Percentiles rank a stretch among this genome's conserved stretches.
Conservation (phyloP, 2,329 filamentous ascomycete genomes). For the Xylariomycetidae sp. region DNA sequence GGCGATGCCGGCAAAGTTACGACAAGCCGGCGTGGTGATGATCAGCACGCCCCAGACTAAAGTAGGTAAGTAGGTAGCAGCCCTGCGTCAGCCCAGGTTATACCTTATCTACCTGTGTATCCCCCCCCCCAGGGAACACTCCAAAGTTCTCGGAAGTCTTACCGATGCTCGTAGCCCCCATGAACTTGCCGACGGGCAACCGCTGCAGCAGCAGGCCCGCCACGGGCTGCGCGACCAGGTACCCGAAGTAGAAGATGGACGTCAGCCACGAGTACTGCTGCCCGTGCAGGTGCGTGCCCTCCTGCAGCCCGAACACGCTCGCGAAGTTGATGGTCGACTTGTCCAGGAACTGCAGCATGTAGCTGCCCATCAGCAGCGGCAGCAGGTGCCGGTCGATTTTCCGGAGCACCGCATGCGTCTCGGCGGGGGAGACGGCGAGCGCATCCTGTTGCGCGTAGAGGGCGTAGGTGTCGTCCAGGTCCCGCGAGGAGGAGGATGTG, state of each 20-base stretch:
- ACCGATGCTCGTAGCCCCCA: conserved; percentile 17
- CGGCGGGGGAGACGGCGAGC: conserved; percentile 17
- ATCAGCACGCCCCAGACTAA: conserved; percentile 23
- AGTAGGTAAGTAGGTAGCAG: neutral
- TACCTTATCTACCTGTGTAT: no score
- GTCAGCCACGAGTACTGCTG: conserved; percentile 47
- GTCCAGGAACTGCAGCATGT: conserved; percentile 29
- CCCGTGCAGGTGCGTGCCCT: conserved; percentile 40
- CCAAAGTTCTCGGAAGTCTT: neutral
- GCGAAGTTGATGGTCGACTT: conserved; percentile 44
- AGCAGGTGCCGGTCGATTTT: conserved; percentile 26
- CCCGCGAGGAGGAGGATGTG: conserved; percentile 16
- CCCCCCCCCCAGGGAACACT: conserved; percentile 1
- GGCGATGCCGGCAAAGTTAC: conserved; percentile 20
- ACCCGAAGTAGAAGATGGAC: conserved; percentile 25
- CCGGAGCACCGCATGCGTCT: conserved; percentile 23
- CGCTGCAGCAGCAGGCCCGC: conserved; percentile 22
- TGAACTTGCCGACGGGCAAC: conserved; percentile 20
- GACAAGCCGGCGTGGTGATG: conserved; percentile 22
- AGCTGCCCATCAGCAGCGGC: conserved; percentile 27
- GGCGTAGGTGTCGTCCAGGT: conserved; percentile 29
- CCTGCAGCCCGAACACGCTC: conserved; percentile 41
- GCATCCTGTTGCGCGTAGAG: conserved; percentile 24
- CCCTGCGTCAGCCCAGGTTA: neutral
- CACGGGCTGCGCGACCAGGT: conserved; percentile 22